These are phyloP conservation scores for Ceraceosorus guamensis DNA, from an alignment of 1,284 basidiomycete genomes.

Conservation along the genomic window DNA sequence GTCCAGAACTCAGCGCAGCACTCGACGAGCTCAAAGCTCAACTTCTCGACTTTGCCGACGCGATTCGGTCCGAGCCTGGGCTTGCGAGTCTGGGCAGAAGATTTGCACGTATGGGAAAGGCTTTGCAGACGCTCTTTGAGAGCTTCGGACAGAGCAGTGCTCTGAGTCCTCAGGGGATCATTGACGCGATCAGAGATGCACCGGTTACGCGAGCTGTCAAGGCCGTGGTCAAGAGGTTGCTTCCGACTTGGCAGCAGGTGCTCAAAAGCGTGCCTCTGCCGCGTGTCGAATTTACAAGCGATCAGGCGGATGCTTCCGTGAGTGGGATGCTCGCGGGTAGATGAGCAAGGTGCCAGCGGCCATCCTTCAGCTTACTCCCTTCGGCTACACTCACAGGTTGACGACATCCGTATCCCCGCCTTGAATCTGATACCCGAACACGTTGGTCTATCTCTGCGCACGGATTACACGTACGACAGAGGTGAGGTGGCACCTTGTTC, in stretches of 20 bases:
- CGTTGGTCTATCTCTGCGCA: neutral
- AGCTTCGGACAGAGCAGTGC: neutral
- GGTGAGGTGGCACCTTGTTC: neutral
- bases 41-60: too few relatives aligned
- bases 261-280: slow-evolving; percentile 8
- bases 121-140: neutral
- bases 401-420: slow-evolving; percentile 5
- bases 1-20: too few relatives aligned
- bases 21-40: too few relatives aligned
- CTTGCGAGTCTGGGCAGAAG: too few relatives aligned
- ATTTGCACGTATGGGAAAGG: too few relatives aligned
- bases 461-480: slow-evolving; percentile 2
- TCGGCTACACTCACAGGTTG: too few relatives aligned
- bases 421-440: slow-evolving; percentile 7
- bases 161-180: neutral
- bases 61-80: too few relatives aligned
- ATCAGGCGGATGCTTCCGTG: slow-evolving; percentile 9
- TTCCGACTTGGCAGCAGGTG: slow-evolving; percentile 3
- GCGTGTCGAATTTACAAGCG: slow-evolving; percentile 9
- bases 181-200: neutral
- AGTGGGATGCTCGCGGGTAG: too few relatives aligned
- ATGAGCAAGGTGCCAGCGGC: too few relatives aligned
- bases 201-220: slow-evolving; percentile 1
- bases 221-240: slow-evolving; percentile 1
- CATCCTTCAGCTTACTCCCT: too few relatives aligned